phyloP scores from a whole-genome alignment of 768 basidiomycete genomes.

The Tulasnella sp. region DNA sequence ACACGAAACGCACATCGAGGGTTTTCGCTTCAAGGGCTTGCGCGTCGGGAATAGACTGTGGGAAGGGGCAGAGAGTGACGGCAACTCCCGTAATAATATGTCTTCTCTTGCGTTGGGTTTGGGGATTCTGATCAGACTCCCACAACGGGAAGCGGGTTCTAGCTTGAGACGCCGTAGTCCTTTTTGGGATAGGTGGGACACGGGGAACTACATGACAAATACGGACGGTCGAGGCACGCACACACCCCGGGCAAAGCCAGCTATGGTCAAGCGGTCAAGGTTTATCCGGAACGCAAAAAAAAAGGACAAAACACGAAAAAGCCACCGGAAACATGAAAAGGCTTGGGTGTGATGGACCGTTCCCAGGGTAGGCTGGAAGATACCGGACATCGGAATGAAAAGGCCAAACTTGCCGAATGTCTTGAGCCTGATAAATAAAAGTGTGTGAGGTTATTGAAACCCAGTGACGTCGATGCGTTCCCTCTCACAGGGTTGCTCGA shows the following conservation, averaged over 20 bases:
- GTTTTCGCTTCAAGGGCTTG: background rate
- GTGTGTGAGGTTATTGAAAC: too few relatives aligned
- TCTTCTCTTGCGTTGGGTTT: background rate
- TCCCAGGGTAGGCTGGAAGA: background rate
- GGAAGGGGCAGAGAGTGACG: background rate
- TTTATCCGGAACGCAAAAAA: background rate
- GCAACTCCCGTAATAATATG: background rate
- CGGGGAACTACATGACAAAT: background rate
- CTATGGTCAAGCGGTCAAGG: background rate
- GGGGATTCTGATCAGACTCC: background rate
- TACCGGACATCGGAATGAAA: background rate
- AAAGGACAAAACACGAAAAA: background rate
- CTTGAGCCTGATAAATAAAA: too few relatives aligned
- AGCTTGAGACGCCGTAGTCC: slow-evolving; percentile 10
- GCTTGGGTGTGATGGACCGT: too few relatives aligned
- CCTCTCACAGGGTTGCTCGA: background rate
- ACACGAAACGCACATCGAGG: background rate
- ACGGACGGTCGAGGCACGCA: background rate
- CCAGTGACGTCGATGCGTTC: background rate
- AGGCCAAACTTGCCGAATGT: too few relatives aligned
- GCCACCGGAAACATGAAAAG: slow-evolving; percentile 8
- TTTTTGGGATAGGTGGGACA: background rate
- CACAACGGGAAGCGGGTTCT: background rate
- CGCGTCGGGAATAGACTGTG: background rate
- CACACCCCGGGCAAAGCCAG: too few relatives aligned